Conservation (phyloP, 2,329 filamentous ascomycete genomes). For the Scorias spongiosa region DNA sequence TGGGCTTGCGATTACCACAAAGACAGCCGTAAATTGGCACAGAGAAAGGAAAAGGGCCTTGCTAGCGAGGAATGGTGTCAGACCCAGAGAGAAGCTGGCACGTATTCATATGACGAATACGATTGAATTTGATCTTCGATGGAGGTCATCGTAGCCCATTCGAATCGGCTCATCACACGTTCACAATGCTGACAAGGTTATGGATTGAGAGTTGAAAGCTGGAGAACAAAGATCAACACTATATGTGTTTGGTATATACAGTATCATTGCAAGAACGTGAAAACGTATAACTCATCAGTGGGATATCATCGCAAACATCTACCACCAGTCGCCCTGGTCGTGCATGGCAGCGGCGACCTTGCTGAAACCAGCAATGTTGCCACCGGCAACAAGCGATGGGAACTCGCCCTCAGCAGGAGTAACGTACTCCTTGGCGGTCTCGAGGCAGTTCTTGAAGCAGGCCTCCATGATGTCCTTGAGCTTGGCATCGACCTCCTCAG, state of each 20-base stretch:
- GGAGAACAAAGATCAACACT: too few species aligned
- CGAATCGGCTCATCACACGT: too few species aligned
- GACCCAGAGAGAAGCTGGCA: slow-evolving; percentile 30
- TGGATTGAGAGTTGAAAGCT: too few species aligned
- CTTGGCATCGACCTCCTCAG: slow-evolving; percentile 79
- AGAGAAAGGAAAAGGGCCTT: slow-evolving; percentile 28
- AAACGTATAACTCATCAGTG: slow-evolving; percentile 8
- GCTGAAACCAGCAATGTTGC: slow-evolving; percentile 94
- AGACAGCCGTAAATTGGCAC: slow-evolving; percentile 25
- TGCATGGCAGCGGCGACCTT: slow-evolving; percentile 93
- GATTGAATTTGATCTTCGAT: slow-evolving; percentile 7
- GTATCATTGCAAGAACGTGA: too few species aligned
- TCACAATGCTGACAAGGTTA: too few species aligned
- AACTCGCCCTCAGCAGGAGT: slow-evolving; percentile 64
- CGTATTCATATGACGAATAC: slow-evolving; percentile 22
- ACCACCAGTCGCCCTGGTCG: slow-evolving; percentile 91
- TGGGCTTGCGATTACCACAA: slow-evolving; percentile 37
- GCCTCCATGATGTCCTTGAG: slow-evolving; percentile 91
- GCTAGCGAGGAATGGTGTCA: slow-evolving; percentile 35
- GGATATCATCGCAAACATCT: slow-evolving; percentile 15
- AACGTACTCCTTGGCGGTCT: slow-evolving; percentile 82
- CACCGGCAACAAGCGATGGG: slow-evolving; percentile 79
- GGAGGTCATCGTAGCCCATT: too few species aligned
- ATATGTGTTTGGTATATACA: too few species aligned
- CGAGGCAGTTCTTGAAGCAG: slow-evolving; percentile 77